Evolutionary conservation across 805 yeast genomes (phyloP).

Genomic region (Zygosaccharomyces lentus): DNA sequence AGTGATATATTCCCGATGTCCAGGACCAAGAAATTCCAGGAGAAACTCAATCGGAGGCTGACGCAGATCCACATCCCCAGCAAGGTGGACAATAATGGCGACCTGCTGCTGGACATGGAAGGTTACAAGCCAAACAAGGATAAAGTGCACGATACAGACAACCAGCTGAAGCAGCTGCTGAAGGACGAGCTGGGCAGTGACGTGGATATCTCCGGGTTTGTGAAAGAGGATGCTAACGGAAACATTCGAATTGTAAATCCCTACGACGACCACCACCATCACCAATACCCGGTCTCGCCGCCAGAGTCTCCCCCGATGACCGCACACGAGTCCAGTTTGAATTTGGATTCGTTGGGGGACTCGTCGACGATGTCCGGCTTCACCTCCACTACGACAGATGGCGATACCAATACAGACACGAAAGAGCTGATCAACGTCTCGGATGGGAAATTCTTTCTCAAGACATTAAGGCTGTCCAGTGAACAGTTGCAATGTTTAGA

Average conservation of each 20-base stretch:
- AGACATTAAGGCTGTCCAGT: constrained; percentile 84
- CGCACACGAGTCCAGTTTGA: constrained; percentile 17
- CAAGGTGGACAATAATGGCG: constrained; percentile 83
- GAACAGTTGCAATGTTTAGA: constrained; percentile 77
- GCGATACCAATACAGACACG: constrained; percentile 11
- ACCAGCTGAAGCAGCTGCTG: constrained; percentile 64
- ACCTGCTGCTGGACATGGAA: constrained; percentile 84
- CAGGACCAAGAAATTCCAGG: constrained; percentile 20
- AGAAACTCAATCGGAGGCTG: constrained; percentile 57
- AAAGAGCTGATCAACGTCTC: constrained; percentile 15
- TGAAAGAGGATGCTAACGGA: constrained; percentile 61
- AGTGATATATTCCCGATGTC: constrained; percentile 5
- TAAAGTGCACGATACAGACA: constrained; percentile 72
- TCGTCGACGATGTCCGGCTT: constrained; percentile 11
- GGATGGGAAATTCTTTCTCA: constrained; percentile 51
- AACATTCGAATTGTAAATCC: constrained; percentile 53
- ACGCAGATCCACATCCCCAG: constrained; percentile 78
- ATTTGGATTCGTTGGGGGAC: constrained; percentile 11
- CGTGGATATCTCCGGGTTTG: constrained; percentile 42
- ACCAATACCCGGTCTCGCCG: constrained; percentile 14
- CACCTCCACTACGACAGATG: constrained; percentile 14
- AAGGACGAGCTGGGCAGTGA: constrained; percentile 67
- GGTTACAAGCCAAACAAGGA: constrained; percentile 88
- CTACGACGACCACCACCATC: constrained; percentile 19
- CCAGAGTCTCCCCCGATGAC: constrained; percentile 23